Conservation (phyloP, 2,329 filamentous ascomycete species). For the Ciborinia camelliae region DNA sequence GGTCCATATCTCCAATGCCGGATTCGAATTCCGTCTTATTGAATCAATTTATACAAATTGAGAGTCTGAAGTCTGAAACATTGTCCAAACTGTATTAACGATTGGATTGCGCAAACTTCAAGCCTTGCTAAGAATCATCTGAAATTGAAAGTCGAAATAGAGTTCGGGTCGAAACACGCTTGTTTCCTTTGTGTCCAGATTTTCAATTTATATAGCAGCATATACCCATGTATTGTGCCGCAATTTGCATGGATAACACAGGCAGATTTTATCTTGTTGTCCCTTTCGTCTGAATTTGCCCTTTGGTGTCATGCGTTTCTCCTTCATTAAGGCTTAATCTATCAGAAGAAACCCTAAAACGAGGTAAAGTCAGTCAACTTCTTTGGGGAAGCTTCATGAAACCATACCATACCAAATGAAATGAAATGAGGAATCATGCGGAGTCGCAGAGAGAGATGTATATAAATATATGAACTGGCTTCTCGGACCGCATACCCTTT, state of each 20-base stretch:
- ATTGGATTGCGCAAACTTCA: not conserved
- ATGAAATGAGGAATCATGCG: not conserved
- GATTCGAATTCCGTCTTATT: not conserved
- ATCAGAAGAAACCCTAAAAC: not conserved
- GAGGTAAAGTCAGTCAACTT: not conserved
- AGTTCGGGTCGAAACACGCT: not conserved
- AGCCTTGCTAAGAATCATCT: not conserved
- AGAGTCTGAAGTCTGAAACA: not conserved
- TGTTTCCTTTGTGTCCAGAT: not conserved
- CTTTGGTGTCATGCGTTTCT: not conserved
- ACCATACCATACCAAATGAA: not conserved
- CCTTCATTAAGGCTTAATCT: not conserved
- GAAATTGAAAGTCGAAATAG: not conserved
- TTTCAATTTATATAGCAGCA: not conserved
- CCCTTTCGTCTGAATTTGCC: not conserved
- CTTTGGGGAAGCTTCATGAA: not conserved
- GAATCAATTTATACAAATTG: not conserved
- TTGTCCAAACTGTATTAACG: not conserved
- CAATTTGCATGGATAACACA: not conserved
- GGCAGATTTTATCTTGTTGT: not conserved
- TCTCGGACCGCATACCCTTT: conserved; percentile 2
- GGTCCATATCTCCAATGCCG: not conserved
- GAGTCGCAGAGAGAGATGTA: not conserved
- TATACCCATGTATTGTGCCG: not conserved
- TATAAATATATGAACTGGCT: conserved; percentile 2